phyloP scores from a whole-genome alignment of 2,329 filamentous ascomycete species.

The Trichoderma breve region DNA sequence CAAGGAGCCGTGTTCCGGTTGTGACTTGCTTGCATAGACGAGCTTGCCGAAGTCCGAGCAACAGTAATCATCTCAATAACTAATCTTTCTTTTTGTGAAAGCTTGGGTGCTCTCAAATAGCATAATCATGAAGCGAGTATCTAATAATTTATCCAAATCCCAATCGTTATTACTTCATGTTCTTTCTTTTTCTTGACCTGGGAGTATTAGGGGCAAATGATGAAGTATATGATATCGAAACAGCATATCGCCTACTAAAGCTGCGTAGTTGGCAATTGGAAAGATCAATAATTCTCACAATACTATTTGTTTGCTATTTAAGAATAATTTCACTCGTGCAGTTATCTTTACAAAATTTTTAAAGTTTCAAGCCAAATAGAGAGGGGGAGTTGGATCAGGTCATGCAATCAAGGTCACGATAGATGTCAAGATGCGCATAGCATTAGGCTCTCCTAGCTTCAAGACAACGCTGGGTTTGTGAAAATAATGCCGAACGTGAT shows the following conservation, averaged over 20 bases:
- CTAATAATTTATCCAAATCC: background rate
- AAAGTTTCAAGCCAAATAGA: too few species aligned
- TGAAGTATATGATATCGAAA: background rate
- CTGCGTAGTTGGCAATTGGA: background rate
- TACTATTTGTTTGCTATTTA: background rate
- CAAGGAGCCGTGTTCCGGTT: background rate
- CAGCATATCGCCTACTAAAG: too few species aligned
- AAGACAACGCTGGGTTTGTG: too few species aligned
- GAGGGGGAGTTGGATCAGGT: too few species aligned
- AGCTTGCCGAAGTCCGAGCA: background rate
- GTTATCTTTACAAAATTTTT: too few species aligned
- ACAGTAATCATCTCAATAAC: background rate
- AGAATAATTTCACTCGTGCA: background rate
- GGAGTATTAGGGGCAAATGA: background rate
- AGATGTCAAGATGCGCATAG: too few species aligned
- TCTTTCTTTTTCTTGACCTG: background rate
- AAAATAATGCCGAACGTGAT: too few species aligned
- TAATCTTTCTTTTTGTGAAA: background rate
- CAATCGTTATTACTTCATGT: background rate
- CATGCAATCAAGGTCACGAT: too few species aligned
- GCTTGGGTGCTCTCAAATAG: background rate
- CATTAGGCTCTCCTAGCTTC: too few species aligned
- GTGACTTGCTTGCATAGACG: background rate
- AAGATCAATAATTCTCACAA: background rate
- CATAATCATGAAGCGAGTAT: background rate